Evolutionary conservation across 306 rosid genomes (phyloP).

Genomic region (Gynostemma pentaphyllum): DNA sequence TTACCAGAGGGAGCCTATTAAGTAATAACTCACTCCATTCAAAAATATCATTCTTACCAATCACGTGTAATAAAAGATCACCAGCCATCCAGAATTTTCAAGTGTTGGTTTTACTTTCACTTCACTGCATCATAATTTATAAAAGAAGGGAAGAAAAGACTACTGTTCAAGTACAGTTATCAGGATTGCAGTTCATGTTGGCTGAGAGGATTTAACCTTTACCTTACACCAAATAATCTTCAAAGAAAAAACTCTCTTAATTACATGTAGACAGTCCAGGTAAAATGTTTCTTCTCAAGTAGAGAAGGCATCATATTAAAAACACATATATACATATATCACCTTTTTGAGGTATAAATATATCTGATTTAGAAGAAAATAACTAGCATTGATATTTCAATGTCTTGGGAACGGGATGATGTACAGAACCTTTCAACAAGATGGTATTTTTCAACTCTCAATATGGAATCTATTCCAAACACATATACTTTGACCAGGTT

Average conservation of each 20-base stretch:
- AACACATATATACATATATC: too few species aligned
- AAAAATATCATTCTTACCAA: background rate
- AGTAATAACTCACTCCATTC: background rate
- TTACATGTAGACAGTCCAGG: background rate
- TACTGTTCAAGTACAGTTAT: background rate
- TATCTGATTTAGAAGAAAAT: too few species aligned
- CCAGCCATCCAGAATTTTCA: background rate
- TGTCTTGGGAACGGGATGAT: background rate
- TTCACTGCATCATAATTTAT: background rate
- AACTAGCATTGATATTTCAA: background rate
- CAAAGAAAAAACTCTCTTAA: background rate
- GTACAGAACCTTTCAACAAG: background rate
- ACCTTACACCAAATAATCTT: background rate
- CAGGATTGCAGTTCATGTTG: background rate
- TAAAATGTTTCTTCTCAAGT: background rate
- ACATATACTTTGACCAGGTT: background rate
- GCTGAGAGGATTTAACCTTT: background rate
- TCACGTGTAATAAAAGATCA: background rate
- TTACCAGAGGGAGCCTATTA: background rate
- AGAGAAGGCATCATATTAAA: too few species aligned
- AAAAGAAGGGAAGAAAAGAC: background rate
- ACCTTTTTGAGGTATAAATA: too few species aligned
- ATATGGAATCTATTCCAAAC: background rate
- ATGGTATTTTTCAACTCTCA: background rate
- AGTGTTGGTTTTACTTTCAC: background rate